phyloP scores from a whole-genome alignment of 176 grass and related monocot species.

The Lolium multiflorum region DNA sequence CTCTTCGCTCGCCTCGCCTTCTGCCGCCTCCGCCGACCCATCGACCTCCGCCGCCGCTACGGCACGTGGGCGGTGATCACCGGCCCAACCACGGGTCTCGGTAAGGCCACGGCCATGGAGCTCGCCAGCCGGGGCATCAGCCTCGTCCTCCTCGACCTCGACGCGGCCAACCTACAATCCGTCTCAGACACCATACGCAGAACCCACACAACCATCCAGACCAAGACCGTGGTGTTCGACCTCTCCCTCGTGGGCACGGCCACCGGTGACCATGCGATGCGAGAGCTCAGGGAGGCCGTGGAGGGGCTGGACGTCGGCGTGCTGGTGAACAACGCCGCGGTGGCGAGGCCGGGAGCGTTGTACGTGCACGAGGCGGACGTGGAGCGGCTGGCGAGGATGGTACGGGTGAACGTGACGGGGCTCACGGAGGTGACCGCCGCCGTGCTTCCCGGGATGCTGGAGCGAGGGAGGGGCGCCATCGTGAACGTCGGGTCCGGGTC shows the following conservation, averaged over 20 bases:
- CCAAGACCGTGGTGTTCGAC: slow-evolving; percentile 48
- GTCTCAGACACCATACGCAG: neutral
- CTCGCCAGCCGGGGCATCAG: slow-evolving; percentile 46
- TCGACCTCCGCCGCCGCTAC: slow-evolving; percentile 43
- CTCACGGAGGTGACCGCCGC: slow-evolving; percentile 42
- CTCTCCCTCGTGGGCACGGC: slow-evolving; percentile 30
- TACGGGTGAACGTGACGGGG: slow-evolving; percentile 47
- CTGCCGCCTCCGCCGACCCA: neutral
- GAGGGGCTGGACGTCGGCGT: slow-evolving; percentile 54
- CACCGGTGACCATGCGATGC: neutral
- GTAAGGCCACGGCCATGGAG: slow-evolving; percentile 43
- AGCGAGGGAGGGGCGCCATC: slow-evolving; percentile 43
- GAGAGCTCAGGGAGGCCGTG: neutral
- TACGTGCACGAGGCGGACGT: slow-evolving; percentile 54
- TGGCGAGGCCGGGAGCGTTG: slow-evolving; percentile 30
- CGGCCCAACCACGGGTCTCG: slow-evolving; percentile 53
- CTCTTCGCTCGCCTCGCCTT: neutral
- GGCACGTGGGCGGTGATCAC: slow-evolving; percentile 52
- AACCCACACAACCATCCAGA: neutral
- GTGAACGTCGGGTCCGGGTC: slow-evolving; percentile 56
- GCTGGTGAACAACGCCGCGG: slow-evolving; percentile 58
- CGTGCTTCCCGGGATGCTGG: slow-evolving; percentile 51
- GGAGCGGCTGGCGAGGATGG: slow-evolving; percentile 40
- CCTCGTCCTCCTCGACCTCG: slow-evolving; percentile 57
- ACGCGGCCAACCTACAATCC: slow-evolving; percentile 38